Evolutionary conservation across 805 yeast species (phyloP).

Genomic region (Myxozyma vanderwaltii): DNA sequence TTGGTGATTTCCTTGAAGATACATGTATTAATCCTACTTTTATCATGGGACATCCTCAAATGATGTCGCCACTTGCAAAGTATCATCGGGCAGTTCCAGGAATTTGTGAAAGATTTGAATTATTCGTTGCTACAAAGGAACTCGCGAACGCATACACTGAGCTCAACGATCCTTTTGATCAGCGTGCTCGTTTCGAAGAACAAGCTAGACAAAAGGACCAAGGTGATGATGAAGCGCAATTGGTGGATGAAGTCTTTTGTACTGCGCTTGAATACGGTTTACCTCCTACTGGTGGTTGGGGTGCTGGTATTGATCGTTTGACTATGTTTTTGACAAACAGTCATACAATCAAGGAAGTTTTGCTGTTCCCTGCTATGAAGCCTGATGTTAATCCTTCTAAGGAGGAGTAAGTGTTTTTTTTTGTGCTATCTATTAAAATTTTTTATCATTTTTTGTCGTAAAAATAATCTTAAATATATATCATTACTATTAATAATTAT

Average conservation of each 20-base stretch:
- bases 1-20: conserved; percentile 90
- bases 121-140: conserved; percentile 97
- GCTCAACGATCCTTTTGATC: conserved; percentile 98
- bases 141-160: conserved; percentile 98
- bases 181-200: conserved; percentile 95
- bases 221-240: conserved; percentile 99
- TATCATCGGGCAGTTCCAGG: conserved; percentile 91
- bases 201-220: conserved; percentile 98
- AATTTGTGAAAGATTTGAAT: conserved; percentile 96
- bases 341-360: conserved; percentile 94
- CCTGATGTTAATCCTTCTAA: conserved; percentile 58
- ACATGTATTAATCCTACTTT: conserved; percentile 94
- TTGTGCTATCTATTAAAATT: neutral
- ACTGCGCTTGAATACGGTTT: conserved; percentile 97
- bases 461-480: neutral
- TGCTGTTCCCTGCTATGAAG: conserved; percentile 97
- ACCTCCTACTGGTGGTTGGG: conserved; percentile 99
- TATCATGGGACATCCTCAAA: conserved; percentile 98
- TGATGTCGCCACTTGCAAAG: conserved; percentile 99
- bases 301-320: conserved; percentile 97
- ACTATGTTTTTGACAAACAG: conserved; percentile 98
- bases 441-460: neutral
- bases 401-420: conserved; percentile 2
- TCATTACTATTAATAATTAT: neutral
- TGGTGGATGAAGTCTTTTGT: conserved; percentile 95